Evolutionary conservation across 2,329 filamentous ascomycete genomes (phyloP).

Genomic region (Fusarium brevicatenulatum): DNA sequence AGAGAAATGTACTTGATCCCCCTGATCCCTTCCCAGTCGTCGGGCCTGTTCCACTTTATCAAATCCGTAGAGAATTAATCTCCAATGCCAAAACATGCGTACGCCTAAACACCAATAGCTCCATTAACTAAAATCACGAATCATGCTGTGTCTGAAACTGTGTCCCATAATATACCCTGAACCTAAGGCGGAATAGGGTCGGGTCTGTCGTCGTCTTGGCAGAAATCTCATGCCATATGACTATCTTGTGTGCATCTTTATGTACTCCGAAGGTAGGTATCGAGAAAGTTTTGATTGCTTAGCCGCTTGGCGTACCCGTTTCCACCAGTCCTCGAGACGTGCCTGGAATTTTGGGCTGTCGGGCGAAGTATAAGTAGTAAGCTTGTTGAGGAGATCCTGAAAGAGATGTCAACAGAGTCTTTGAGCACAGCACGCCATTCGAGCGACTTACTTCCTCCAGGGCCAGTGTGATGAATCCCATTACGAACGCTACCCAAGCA

Average conservation of each 20-base stretch:
- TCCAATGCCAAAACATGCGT: not conserved
- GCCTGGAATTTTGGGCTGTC: slow-evolving; percentile 45
- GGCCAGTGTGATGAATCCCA: slow-evolving; percentile 52
- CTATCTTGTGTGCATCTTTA: slow-evolving; percentile 48
- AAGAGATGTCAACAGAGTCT: slow-evolving; percentile 8
- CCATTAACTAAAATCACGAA: not conserved
- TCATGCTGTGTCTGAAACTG: not conserved
- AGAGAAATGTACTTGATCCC: slow-evolving; percentile 7
- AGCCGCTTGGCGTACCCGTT: slow-evolving; percentile 47
- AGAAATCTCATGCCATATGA: not conserved
- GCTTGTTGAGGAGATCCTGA: slow-evolving; percentile 48
- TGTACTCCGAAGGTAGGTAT: slow-evolving; percentile 49
- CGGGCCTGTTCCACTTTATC: not conserved
- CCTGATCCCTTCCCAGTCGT: not conserved
- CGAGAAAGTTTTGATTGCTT: slow-evolving; percentile 50
- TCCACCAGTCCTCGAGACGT: slow-evolving; percentile 50
- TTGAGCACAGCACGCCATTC: not conserved
- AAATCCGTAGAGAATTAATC: not conserved
- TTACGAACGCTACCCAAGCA: slow-evolving; percentile 53
- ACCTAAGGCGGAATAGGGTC: not conserved
- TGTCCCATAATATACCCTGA: not conserved
- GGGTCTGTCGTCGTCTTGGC: slow-evolving; percentile 5
- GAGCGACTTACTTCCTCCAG: slow-evolving; percentile 46
- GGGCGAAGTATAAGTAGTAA: slow-evolving; percentile 42
- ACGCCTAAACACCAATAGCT: slow-evolving; percentile 20